phyloP scores from a whole-genome alignment of 140 eudicot genomes.

The Cichorium intybus region DNA sequence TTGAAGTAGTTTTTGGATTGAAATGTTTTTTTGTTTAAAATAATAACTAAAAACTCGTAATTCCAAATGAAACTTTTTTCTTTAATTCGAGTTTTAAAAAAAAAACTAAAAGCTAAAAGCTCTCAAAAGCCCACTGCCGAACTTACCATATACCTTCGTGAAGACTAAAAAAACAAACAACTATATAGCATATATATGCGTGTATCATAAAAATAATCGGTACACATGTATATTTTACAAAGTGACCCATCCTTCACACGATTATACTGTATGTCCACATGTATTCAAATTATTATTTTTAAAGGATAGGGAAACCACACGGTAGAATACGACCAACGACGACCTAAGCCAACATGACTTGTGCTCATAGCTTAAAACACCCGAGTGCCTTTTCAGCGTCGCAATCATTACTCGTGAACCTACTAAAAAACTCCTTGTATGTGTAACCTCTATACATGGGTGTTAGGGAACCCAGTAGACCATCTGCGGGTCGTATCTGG shows the following conservation, averaged over 20 bases:
- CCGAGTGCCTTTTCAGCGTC: constrained; percentile 42
- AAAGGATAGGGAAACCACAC: neutral
- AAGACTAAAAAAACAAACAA: no score
- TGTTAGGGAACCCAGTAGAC: constrained; percentile 16
- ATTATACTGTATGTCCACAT: neutral
- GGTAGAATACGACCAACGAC: neutral
- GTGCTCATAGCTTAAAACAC: constrained; percentile 26
- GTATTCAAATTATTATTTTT: neutral
- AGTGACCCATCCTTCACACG: neutral
- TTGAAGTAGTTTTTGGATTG: no score
- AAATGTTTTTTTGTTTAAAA: no score
- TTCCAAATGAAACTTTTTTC: no score
- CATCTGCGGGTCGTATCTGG: constrained; percentile 48
- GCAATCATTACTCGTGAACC: constrained; percentile 38
- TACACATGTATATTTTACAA: neutral
- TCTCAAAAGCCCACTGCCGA: no score
- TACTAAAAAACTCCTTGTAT: constrained; percentile 49
- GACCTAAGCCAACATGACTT: neutral
- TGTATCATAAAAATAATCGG: neutral
- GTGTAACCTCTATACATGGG: constrained; percentile 32
- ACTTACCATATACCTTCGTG: no score
- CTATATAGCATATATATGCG: no score
- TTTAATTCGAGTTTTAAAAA: no score
- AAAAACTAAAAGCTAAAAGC: no score
- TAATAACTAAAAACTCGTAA: no score